These are phyloP conservation scores for Nemania sp. DNA, from an alignment of 2,329 filamentous ascomycete genomes.

Conservation along the genomic window DNA sequence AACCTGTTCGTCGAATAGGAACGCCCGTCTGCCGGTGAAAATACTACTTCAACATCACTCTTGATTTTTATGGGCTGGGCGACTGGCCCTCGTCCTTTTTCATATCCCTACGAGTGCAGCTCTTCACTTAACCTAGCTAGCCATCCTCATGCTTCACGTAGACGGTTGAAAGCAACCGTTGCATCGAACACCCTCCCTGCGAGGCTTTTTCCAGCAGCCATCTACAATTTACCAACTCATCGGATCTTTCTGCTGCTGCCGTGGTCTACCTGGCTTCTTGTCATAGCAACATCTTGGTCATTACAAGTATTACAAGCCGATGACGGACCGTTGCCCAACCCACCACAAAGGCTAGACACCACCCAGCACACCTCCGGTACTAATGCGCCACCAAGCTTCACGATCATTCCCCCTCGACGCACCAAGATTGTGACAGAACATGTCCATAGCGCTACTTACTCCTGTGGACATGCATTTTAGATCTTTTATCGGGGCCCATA, in stretches of 20 bases:
- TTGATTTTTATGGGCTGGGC: constrained; percentile 10
- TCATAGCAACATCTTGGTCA: no score
- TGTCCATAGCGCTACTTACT: constrained; percentile 10
- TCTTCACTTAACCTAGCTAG: background rate
- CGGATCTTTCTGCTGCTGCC: background rate
- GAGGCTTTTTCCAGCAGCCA: background rate
- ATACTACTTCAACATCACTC: constrained; percentile 20
- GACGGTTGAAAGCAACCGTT: constrained; percentile 1
- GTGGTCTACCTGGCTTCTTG: no score
- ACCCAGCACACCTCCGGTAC: background rate
- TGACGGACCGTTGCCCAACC: background rate
- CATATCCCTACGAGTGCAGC: no score
- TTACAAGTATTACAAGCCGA: no score
- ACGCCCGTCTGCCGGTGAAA: constrained; percentile 4
- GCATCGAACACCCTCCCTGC: constrained; percentile 10
- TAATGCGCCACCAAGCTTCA: constrained; percentile 12
- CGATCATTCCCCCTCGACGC: constrained; percentile 14
- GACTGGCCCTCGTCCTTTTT: background rate
- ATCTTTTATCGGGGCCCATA: constrained; percentile 19
- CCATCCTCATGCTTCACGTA: constrained; percentile 8
- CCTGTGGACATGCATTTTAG: constrained; percentile 25
- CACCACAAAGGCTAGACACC: background rate
- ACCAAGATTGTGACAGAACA: constrained; percentile 1
- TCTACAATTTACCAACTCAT: constrained; percentile 1
- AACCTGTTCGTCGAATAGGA: constrained; percentile 18